These are phyloP conservation scores for Zygosaccharomyces rouxii DNA, from an alignment of 805 yeast species.

Conservation along the genomic window DNA sequence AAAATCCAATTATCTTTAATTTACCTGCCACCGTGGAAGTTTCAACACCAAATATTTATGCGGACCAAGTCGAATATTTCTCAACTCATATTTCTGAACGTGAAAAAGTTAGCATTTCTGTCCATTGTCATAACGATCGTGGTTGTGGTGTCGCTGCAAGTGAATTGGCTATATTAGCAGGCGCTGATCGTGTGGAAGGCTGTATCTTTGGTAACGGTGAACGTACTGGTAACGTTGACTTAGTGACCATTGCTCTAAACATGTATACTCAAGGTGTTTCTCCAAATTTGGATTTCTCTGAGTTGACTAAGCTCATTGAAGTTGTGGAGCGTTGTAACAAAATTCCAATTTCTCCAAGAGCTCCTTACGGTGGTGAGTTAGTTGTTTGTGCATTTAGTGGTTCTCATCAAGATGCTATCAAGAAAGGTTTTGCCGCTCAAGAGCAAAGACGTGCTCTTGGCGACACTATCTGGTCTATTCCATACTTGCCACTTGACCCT, in stretches of 20 bases:
- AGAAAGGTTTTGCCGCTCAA: conserved; percentile 57
- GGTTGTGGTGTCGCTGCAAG: conserved; percentile 84
- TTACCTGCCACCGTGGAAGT: conserved; percentile 80
- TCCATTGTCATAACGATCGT: conserved; percentile 76
- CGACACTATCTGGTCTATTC: conserved; percentile 58
- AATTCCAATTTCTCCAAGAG: conserved; percentile 67
- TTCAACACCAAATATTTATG: conserved; percentile 69
- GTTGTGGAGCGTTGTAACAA: conserved; percentile 73
- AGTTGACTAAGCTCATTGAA: conserved; percentile 60
- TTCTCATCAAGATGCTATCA: conserved; percentile 66
- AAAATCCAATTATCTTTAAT: conserved; percentile 70
- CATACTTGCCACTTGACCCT: conserved; percentile 78
- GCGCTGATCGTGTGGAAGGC: conserved; percentile 82
- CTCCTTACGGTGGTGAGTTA: conserved; percentile 76
- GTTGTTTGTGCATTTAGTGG: conserved; percentile 80
- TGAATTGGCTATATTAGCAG: conserved; percentile 73
- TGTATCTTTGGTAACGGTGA: conserved; percentile 82
- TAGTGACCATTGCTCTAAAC: conserved; percentile 70
- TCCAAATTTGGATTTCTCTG: conserved; percentile 68
- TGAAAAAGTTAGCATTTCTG: conserved; percentile 64
- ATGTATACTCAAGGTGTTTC: conserved; percentile 74
- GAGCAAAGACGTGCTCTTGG: conserved; percentile 47
- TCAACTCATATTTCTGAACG: conserved; percentile 63
- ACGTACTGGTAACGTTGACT: conserved; percentile 79
- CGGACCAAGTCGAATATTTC: conserved; percentile 77